Base-by-base conservation (phyloP, 2,329 filamentous ascomycete genomes). In the Colletotrichum theobromicola region DNA sequence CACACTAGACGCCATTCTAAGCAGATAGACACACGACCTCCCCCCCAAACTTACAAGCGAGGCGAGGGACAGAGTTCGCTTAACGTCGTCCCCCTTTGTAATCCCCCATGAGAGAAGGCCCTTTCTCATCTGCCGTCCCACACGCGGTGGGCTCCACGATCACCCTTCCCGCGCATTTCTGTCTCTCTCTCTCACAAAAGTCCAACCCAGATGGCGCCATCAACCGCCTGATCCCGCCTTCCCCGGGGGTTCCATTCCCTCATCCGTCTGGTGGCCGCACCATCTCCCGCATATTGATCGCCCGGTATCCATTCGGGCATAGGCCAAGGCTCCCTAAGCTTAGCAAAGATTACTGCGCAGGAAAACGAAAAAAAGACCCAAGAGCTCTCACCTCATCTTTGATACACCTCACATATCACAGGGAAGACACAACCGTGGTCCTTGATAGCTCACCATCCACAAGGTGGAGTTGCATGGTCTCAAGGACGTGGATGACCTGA, bases 171-270 rank as follows among this genome's bases (percentile, higher is more conserved):
- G 50, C 12, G 21, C 24, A 15, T 50, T 18, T 26, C n/a, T 53
- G 53, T 62, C 35, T 21, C 61, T 66, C 53, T 32, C 55, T 67
- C 65, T 26, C 18, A 60, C 63, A 71, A 58, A 65, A 9, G 57
- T 67, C 34, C 57, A 55, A 46, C 62, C 10, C 18, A 50, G 62
- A 74, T 67, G 42, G 62, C 62, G 72, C 42, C 61, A 71, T 72
- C 55, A 63, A 58, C 62, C 72, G 61, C 55, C 55, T 67, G 55
- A 67, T 72, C 57, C 67, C 50, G 32, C 24, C 32, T n/a, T 74
- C 60, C 55, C 34, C 32, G 46, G 35, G 53, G 34, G 13, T 13
- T 6, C 28, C 35, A 28, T 15, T 70, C 30, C 16, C n/a, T 16
- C 46, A 32, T 35, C n/a, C 50, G 9, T 16, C 58, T 21, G 30